Evolutionary conservation across 2,329 filamentous ascomycete species (phyloP).

Genomic region (Fusarium equiseti): DNA sequence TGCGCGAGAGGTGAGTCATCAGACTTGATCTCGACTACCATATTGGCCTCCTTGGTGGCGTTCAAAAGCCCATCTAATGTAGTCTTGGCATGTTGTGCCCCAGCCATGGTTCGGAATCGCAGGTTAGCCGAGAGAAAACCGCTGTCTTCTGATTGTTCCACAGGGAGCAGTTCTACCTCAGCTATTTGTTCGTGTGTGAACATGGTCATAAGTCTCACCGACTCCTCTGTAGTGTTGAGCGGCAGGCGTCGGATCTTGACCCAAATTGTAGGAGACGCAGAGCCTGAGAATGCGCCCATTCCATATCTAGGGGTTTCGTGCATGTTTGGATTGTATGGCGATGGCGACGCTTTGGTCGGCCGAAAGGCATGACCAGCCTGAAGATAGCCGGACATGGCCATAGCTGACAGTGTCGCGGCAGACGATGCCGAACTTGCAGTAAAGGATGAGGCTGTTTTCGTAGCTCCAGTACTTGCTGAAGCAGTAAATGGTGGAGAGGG

Average conservation of each 20-base stretch:
- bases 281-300: constrained; percentile 55
- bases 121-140: constrained; percentile 66
- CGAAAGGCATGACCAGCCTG: constrained; percentile 51
- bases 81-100: constrained; percentile 67
- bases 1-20: constrained; percentile 52
- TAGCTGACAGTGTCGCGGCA: constrained; percentile 45
- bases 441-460: constrained; percentile 9
- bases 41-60: constrained; percentile 63
- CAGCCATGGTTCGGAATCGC: constrained; percentile 64
- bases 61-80: constrained; percentile 67
- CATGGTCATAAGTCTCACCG: constrained; percentile 67
- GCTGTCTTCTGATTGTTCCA: constrained; percentile 62
- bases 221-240: constrained; percentile 64
- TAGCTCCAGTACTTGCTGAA: constrained; percentile 25
- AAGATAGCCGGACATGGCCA: constrained; percentile 61
- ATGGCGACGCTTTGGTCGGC: constrained; percentile 49
- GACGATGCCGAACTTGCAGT: constrained; percentile 6
- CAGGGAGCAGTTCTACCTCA: constrained; percentile 63
- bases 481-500: constrained; percentile 48
- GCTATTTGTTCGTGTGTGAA: constrained; percentile 67
- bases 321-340: constrained; percentile 52
- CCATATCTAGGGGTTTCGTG: constrained; percentile 57
- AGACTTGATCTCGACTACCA: constrained; percentile 69
- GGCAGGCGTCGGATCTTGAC: constrained; percentile 68
- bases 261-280: constrained; percentile 53